These are phyloP conservation scores for Ceratopteris richardii DNA, from an alignment of 75 land plant species.

Conservation along the genomic window DNA sequence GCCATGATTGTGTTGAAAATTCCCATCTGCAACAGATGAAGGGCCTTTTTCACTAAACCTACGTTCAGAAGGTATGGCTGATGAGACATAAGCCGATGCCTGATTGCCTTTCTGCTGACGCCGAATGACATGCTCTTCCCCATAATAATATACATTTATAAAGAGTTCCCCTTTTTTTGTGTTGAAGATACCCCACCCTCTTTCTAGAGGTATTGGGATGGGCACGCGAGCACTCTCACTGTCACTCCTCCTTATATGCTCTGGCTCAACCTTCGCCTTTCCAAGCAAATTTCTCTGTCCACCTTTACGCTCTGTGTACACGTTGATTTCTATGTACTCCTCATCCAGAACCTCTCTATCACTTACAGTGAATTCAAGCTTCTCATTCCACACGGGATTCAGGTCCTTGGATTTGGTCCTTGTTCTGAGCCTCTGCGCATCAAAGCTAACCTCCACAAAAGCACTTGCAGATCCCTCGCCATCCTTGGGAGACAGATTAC, in stretches of 20 bases:
- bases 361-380: conserved; percentile 16
- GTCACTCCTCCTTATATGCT: conserved; percentile 6
- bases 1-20: too few relatives aligned
- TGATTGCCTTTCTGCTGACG: neutral
- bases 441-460: conserved; percentile 5
- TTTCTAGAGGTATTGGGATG: neutral
- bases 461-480: conserved; percentile 1
- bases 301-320: conserved; percentile 6
- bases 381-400: conserved; percentile 45
- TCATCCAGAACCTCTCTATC: conserved; percentile 2
- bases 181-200: neutral
- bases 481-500: conserved; percentile 30
- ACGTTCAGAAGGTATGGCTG: neutral
- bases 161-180: neutral
- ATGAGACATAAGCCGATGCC: neutral
- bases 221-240: neutral
- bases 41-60: conserved; percentile 13
- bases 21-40: conserved; percentile 35
- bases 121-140: neutral
- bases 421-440: conserved; percentile 9
- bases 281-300: conserved; percentile 4
- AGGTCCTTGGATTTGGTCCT: conserved; percentile 7
- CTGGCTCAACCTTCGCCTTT: conserved; percentile 5
- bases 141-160: neutral
- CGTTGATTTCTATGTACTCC: conserved; percentile 12